These are phyloP conservation scores for Phytopythium ostracodes DNA, from an alignment of 352 stramenopile species.

Conservation along the genomic window DNA sequence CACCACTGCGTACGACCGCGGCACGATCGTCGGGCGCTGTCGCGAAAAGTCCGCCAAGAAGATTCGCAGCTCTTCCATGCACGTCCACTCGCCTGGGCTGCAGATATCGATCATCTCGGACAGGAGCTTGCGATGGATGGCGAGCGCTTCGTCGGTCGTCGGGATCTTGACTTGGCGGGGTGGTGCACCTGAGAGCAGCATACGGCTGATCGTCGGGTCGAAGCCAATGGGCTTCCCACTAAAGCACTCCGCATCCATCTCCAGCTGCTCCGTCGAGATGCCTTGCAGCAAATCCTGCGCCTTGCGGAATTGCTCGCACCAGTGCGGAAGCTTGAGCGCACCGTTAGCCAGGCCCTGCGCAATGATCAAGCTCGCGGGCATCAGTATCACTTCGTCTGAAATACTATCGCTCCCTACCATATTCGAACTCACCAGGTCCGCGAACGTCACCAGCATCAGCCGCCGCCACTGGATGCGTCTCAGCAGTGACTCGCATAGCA, in stretches of 20 bases:
- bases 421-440: conserved; percentile 18
- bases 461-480: conserved; percentile 52
- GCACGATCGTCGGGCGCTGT: conserved; percentile 63
- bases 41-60: conserved; percentile 76
- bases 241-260: conserved; percentile 65
- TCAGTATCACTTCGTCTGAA: neutral
- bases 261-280: conserved; percentile 53
- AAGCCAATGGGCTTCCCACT: conserved; percentile 68
- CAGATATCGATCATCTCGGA: conserved; percentile 54
- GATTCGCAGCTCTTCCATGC: conserved; percentile 78
- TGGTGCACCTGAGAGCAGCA: conserved; percentile 64
- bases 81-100: conserved; percentile 52
- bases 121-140: conserved; percentile 49
- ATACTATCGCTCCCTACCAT: neutral
- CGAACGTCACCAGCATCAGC: conserved; percentile 39
- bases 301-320: conserved; percentile 34
- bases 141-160: conserved; percentile 42
- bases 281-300: conserved; percentile 36
- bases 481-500: conserved; percentile 64
- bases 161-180: conserved; percentile 70
- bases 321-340: conserved; percentile 33
- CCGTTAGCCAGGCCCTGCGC: conserved; percentile 38
- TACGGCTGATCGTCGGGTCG: conserved; percentile 65
- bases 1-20: conserved; percentile 81
- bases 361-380: neutral